Percentiles rank a stretch among this genome's conserved stretches.
These are phyloP conservation scores for Tolypocladium inflatum DNA, from an alignment of 2,329 filamentous ascomycete species.

Conservation along the genomic window DNA sequence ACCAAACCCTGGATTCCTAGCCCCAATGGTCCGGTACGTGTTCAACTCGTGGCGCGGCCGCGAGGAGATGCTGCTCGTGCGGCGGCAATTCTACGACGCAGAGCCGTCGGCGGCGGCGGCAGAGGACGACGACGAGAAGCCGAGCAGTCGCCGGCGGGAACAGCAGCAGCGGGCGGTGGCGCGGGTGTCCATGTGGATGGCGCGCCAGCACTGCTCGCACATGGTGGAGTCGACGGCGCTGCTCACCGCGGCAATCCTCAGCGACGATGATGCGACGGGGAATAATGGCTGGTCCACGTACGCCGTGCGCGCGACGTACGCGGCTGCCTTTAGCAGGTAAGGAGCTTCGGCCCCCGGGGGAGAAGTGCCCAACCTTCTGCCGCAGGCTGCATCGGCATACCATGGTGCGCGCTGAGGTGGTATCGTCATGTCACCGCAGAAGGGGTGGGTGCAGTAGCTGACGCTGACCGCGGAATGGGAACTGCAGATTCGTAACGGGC, in stretches of 20 bases:
- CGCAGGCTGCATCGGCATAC: not conserved
- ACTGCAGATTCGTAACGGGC: slow-evolving; percentile 66
- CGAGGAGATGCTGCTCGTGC: slow-evolving; percentile 55
- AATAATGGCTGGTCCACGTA: slow-evolving; percentile 38
- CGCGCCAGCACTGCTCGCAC: slow-evolving; percentile 66
- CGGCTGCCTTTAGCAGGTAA: slow-evolving; percentile 64
- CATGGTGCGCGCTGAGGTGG: not conserved
- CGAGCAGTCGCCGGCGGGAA: slow-evolving; percentile 9
- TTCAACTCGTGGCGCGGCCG: slow-evolving; percentile 65
- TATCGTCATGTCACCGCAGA: not conserved
- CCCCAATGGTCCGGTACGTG: slow-evolving; percentile 60
- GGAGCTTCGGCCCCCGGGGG: slow-evolving; percentile 14
- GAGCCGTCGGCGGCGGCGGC: not conserved
- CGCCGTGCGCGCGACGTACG: slow-evolving; percentile 59
- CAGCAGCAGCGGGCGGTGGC: slow-evolving; percentile 41
- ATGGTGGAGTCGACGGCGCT: slow-evolving; percentile 71
- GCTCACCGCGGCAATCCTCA: slow-evolving; percentile 58
- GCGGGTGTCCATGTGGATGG: slow-evolving; percentile 58
- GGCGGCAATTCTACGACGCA: slow-evolving; percentile 50
- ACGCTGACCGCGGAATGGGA: not conserved
- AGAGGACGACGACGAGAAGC: not conserved
- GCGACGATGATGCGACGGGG: slow-evolving; percentile 40
- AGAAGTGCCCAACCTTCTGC: not conserved
- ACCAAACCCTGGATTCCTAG: not conserved
- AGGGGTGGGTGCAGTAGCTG: not conserved